Conservation (phyloP, 202 grass and related monocot species). For the Musa balbisiana region DNA sequence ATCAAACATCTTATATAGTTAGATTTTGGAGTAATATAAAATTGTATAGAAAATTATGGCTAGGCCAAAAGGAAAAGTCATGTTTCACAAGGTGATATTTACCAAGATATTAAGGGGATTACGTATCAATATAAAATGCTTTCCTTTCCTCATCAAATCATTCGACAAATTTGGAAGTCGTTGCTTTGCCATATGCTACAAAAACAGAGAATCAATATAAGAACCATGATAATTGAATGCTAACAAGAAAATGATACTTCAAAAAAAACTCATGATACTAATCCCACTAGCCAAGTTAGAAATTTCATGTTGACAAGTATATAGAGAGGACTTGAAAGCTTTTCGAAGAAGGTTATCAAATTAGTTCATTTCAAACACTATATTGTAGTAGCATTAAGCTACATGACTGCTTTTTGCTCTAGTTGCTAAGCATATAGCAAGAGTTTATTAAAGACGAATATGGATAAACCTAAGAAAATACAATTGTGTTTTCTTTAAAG, state of each 20-base stretch:
- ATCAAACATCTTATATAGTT: not conserved
- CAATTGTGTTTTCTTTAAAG: not conserved
- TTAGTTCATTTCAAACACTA: not conserved
- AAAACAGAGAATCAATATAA: constrained; percentile 3
- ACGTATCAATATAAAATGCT: constrained; percentile 94
- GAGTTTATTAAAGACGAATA: not conserved
- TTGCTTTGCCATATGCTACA: constrained; percentile 92
- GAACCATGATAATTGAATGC: not conserved
- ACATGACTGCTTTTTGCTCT: not conserved
- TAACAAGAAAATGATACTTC: too few species aligned
- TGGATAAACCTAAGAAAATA: not conserved
- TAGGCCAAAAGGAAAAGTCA: not conserved
- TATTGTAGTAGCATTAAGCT: not conserved
- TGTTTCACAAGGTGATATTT: constrained; percentile 6
- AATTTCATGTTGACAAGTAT: too few species aligned
- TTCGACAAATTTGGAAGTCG: constrained; percentile 51
- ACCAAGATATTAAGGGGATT: constrained; percentile 89
- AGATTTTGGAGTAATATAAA: not conserved
- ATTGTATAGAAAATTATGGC: not conserved
- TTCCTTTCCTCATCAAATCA: constrained; percentile 85
- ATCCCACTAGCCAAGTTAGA: too few species aligned
- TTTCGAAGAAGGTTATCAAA: not conserved
- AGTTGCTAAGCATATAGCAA: not conserved
- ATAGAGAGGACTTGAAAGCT: not conserved
- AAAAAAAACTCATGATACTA: too few species aligned